A percentile compares a stretch with the other conserved stretches of the same genome.
phyloP scores from a whole-genome alignment of 768 basidiomycete genomes.

The Ramaria sp. region DNA sequence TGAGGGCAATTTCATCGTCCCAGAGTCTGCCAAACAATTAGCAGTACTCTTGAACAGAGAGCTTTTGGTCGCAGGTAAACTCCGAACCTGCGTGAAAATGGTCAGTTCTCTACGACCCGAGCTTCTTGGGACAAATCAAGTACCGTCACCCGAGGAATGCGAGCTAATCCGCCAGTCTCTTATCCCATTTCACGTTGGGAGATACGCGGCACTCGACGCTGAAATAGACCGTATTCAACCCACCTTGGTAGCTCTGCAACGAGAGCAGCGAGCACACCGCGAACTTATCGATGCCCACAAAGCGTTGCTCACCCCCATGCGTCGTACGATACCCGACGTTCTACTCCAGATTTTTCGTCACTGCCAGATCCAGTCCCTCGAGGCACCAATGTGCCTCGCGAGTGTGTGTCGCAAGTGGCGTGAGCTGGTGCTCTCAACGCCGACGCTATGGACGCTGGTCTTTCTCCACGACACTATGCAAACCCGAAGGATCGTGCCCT shows the following conservation, averaged over 20 bases:
- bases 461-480: background rate
- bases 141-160: background rate
- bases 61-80: too few relatives aligned
- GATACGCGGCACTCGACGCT: background rate
- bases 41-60: too few relatives aligned
- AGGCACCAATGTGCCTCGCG: background rate
- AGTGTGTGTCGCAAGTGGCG: background rate
- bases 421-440: background rate
- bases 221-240: background rate
- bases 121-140: background rate
- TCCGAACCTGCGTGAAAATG: too few relatives aligned
- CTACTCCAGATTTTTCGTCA: background rate
- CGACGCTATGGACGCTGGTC: background rate
- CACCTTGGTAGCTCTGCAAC: background rate
- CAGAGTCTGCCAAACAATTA: too few relatives aligned
- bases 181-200: background rate
- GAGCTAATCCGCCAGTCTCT: background rate
- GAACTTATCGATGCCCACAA: background rate
- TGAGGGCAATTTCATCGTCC: too few relatives aligned
- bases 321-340: background rate
- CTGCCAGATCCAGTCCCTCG: background rate
- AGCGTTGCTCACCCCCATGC: slow-evolving; percentile 1
- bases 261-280: background rate
- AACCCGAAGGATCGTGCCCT: background rate
- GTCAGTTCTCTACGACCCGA: background rate